Percentiles rank a stretch among this genome's conserved stretches.
Conservation (phyloP, 805 yeast genomes). For the Saturnispora ahearnii region DNA sequence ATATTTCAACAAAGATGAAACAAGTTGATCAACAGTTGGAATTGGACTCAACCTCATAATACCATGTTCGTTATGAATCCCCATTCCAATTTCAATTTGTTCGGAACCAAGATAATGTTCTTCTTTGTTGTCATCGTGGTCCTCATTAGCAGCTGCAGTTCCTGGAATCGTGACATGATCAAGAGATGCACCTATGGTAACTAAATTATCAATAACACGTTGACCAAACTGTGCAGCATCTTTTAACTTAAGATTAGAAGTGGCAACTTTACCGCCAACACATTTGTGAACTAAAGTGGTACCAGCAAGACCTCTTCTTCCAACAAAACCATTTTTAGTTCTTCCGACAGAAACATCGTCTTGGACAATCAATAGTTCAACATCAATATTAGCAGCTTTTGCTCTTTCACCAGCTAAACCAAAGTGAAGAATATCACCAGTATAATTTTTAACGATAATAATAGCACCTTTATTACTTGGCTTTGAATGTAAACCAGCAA, state of each 20-base stretch:
- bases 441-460: constrained; percentile 80
- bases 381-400: constrained; percentile 61
- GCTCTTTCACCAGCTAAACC: constrained; percentile 89
- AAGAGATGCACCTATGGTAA: constrained; percentile 81
- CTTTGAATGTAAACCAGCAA: constrained; percentile 54
- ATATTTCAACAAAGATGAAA: constrained; percentile 50
- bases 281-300: constrained; percentile 80
- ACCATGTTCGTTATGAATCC: constrained; percentile 94
- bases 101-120: constrained; percentile 38
- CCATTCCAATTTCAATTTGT: constrained; percentile 88
- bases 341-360: constrained; percentile 96
- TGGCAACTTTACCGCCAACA: constrained; percentile 53
- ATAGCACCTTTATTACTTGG: constrained; percentile 56
- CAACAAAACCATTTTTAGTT: constrained; percentile 82
- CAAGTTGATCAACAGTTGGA: constrained; percentile 59
- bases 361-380: constrained; percentile 68
- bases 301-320: constrained; percentile 91
- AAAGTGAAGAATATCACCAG: constrained; percentile 90
- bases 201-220: constrained; percentile 53
- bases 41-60: constrained; percentile 52
- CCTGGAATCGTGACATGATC: constrained; percentile 92
- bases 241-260: constrained; percentile 30
- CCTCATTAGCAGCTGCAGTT: constrained; percentile 14
- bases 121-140: constrained; percentile 29
- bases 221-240: constrained; percentile 52